These are phyloP conservation scores for Crithidia mellificae DNA, from an alignment of 208 protist genomes.

Conservation along the genomic window DNA sequence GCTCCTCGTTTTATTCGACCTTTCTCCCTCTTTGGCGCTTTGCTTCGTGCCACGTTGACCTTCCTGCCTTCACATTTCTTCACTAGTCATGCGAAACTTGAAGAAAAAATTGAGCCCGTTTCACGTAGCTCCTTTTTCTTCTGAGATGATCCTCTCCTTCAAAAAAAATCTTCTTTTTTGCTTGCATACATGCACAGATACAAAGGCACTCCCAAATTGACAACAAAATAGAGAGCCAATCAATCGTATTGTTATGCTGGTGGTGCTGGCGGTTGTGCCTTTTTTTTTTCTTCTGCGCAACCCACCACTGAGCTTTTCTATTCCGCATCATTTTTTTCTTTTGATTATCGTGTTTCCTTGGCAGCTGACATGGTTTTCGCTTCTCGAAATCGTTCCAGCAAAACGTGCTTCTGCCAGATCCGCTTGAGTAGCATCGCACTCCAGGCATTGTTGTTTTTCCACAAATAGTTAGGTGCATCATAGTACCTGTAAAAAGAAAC, in stretches of 20 bases:
- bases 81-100: too few relatives aligned
- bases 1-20: neutral
- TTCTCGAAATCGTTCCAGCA: neutral
- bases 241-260: too few relatives aligned
- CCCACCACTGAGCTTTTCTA: neutral
- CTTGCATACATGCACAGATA: neutral
- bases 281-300: too few relatives aligned
- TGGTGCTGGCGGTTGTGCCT: too few relatives aligned
- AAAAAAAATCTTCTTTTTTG: slow-evolving; percentile 5
- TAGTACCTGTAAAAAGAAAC: neutral
- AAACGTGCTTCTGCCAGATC: neutral
- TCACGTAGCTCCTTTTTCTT: neutral
- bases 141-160: neutral
- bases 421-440: neutral
- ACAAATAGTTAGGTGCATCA: too few relatives aligned
- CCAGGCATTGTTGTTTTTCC: neutral
- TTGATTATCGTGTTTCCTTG: neutral
- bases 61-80: too few relatives aligned
- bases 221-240: too few relatives aligned
- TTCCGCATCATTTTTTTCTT: neutral
- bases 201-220: too few relatives aligned
- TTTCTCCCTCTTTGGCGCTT: neutral
- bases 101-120: too few relatives aligned
- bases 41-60: neutral
- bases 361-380: neutral